Evolutionary conservation across 352 stramenopile species (phyloP).

Genomic region (Globisporangium camurandrum): DNA sequence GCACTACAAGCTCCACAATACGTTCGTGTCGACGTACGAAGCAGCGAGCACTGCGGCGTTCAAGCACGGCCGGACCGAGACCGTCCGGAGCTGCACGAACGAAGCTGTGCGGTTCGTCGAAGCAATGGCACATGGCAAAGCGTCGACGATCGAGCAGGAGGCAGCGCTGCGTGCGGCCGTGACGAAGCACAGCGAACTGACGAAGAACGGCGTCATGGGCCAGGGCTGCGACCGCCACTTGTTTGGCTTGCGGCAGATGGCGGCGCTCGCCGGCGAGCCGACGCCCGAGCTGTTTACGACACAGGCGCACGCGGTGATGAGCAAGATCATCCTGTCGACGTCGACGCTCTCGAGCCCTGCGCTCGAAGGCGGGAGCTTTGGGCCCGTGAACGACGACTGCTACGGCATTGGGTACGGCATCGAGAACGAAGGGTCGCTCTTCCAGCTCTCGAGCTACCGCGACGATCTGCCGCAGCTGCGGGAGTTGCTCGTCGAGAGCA

Average conservation of each 20-base stretch:
- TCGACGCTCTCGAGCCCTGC: conserved; percentile 82
- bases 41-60: conserved; percentile 86
- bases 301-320: conserved; percentile 71
- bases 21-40: conserved; percentile 86
- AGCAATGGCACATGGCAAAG: conserved; percentile 51
- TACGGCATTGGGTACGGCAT: conserved; percentile 89
- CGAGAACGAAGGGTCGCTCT: conserved; percentile 72
- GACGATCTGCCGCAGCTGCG: conserved; percentile 65
- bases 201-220: conserved; percentile 88
- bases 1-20: conserved; percentile 76
- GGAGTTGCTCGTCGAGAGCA: conserved; percentile 64
- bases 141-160: conserved; percentile 50
- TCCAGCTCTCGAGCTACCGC: conserved; percentile 83
- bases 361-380: conserved; percentile 85
- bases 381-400: conserved; percentile 83
- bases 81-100: conserved; percentile 84
- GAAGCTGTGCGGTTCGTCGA: conserved; percentile 73
- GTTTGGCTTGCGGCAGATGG: conserved; percentile 72
- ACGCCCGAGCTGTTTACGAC: conserved; percentile 76
- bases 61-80: conserved; percentile 88
- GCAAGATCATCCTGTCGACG: conserved; percentile 88
- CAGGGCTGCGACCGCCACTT: conserved; percentile 87
- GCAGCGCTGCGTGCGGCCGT: conserved; percentile 58
- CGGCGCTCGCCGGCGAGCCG: conserved; percentile 42
- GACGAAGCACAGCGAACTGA: conserved; percentile 85